These are phyloP conservation scores for Phytophthora meadii DNA, from an alignment of 352 stramenopile genomes.

Conservation along the genomic window DNA sequence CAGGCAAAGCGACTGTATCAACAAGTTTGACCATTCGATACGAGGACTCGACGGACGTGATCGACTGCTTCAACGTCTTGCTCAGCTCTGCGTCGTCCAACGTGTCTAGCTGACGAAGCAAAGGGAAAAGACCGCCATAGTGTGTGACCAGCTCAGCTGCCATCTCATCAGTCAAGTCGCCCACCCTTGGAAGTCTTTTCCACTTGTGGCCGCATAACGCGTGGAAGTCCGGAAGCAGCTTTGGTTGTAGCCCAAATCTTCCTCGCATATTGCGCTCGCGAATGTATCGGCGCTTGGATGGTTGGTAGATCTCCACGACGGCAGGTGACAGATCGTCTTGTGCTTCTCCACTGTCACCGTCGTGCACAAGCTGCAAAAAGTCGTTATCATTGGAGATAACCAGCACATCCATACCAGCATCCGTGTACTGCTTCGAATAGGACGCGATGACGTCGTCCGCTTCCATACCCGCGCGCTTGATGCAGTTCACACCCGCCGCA, in stretches of 20 bases:
- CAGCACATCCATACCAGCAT: conserved; percentile 59
- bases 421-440: conserved; percentile 51
- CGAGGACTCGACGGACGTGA: conserved; percentile 81
- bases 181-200: conserved; percentile 70
- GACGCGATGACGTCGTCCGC: conserved; percentile 77
- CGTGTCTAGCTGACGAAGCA: conserved; percentile 73
- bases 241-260: conserved; percentile 60
- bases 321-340: conserved; percentile 4
- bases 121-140: conserved; percentile 57
- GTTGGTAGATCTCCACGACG: conserved; percentile 76
- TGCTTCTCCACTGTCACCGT: conserved; percentile 6
- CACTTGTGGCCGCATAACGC: conserved; percentile 71
- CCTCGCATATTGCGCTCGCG: conserved; percentile 65
- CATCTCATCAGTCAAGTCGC: conserved; percentile 58
- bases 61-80: conserved; percentile 74
- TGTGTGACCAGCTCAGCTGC: conserved; percentile 72
- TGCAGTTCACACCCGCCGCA: conserved; percentile 51
- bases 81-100: conserved; percentile 55
- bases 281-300: conserved; percentile 73
- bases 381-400: conserved; percentile 80
- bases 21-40: conserved; percentile 80
- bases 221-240: conserved; percentile 67
- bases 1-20: conserved; percentile 52
- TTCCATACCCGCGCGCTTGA: conserved; percentile 57
- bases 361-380: conserved; percentile 66